These are phyloP conservation scores for Fusarium luffae DNA, from an alignment of 2,329 filamentous ascomycete genomes.

Conservation along the genomic window DNA sequence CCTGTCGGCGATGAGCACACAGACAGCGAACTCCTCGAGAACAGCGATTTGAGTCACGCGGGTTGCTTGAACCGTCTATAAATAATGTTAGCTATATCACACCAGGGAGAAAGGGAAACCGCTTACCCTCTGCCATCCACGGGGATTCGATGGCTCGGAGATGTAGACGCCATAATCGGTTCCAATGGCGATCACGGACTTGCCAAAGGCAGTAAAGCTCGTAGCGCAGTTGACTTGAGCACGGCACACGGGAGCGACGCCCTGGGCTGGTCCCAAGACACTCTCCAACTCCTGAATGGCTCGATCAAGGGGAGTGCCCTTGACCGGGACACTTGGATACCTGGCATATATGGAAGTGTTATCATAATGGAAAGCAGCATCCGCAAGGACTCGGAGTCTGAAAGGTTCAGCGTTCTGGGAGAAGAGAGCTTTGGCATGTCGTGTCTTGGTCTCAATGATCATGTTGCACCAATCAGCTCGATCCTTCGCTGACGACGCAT, in stretches of 20 bases:
- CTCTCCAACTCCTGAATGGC: conserved; percentile 90
- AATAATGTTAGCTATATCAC: conserved; percentile 31
- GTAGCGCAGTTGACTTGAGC: conserved; percentile 93
- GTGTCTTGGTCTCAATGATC: conserved; percentile 94
- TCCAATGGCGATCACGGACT: conserved; percentile 90
- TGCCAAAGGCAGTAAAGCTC: conserved; percentile 85
- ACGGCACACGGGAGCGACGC: conserved; percentile 82
- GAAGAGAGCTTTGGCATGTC: conserved; percentile 87
- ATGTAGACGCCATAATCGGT: conserved; percentile 96
- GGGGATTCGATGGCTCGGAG: conserved; percentile 86
- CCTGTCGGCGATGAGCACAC: conserved; percentile 91
- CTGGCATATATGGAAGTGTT: conserved; percentile 67
- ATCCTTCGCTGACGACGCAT: conserved; percentile 79
- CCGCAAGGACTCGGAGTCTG: conserved; percentile 88
- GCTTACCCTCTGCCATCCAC: conserved; percentile 89
- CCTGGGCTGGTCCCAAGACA: conserved; percentile 74
- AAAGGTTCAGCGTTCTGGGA: conserved; percentile 97
- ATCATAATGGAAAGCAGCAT: conserved; percentile 90
- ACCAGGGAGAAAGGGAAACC: background rate
- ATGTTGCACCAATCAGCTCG: conserved; percentile 91
- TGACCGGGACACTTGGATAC: conserved; percentile 77
- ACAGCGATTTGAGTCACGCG: conserved; percentile 93
- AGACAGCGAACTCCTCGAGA: conserved; percentile 93
- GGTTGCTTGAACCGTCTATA: conserved; percentile 77
- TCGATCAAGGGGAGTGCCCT: conserved; percentile 89